Percentiles rank a stretch among this genome's conserved stretches.
phyloP scores from a whole-genome alignment of 2,329 filamentous ascomycete genomes.

The Neofusicoccum cordaticola region DNA sequence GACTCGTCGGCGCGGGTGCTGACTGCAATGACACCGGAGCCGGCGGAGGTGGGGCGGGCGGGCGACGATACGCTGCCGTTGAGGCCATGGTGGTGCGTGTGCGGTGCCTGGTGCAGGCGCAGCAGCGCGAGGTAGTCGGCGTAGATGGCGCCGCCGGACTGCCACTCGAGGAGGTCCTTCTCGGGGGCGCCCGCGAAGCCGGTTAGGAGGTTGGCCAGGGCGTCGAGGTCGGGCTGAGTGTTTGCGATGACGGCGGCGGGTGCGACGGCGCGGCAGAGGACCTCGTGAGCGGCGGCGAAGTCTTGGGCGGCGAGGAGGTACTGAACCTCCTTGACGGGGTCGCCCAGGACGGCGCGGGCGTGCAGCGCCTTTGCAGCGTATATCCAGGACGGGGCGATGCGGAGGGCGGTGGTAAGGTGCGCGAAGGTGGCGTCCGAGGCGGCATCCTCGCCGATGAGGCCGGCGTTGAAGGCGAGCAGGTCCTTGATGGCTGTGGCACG shows the following conservation, averaged over 20 bases:
- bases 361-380: slow-evolving; percentile 84
- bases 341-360: slow-evolving; percentile 69
- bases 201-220: slow-evolving; percentile 65
- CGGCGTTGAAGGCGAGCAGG: slow-evolving; percentile 10
- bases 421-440: slow-evolving; percentile 6
- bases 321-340: slow-evolving; percentile 69
- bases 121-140: slow-evolving; percentile 57
- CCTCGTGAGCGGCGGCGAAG: slow-evolving; percentile 77
- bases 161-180: slow-evolving; percentile 58
- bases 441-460: slow-evolving; percentile 12
- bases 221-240: slow-evolving; percentile 68
- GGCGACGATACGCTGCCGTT: slow-evolving; percentile 31
- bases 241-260: slow-evolving; percentile 68
- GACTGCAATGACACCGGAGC: background rate
- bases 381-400: slow-evolving; percentile 72
- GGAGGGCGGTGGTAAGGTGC: slow-evolving; percentile 5
- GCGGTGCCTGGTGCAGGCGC: slow-evolving; percentile 16
- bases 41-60: slow-evolving; percentile 19
- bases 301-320: slow-evolving; percentile 76
- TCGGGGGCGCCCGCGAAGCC: slow-evolving; percentile 55
- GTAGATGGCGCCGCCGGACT: slow-evolving; percentile 77
- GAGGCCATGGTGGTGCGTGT: slow-evolving; percentile 23
- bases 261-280: slow-evolving; percentile 76
- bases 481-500: slow-evolving; percentile 42
- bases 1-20: background rate